Base-by-base conservation (phyloP, 805 yeast species). In the Pichia rugopelliculosa region DNA sequence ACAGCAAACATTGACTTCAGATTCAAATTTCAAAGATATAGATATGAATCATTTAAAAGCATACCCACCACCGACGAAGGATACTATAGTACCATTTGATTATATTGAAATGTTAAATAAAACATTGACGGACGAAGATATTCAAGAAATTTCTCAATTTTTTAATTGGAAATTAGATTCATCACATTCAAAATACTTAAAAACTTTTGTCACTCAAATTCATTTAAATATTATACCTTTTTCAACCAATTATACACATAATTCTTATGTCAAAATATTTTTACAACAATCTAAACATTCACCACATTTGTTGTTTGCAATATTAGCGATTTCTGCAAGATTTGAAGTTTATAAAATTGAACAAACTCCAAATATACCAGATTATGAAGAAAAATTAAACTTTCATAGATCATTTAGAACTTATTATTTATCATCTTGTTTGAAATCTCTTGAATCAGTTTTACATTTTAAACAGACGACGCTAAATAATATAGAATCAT, bases 301-400 rank as follows among this genome's bases (percentile, higher is more conserved):
- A 47, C 73, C 85, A 0, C 84, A 80, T 58, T 58, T 85, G 12
- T 64, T 85, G 37, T 84, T 85, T 45, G 88, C 90, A 0, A 72
- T 84, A 4, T 59, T 85, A 40, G 87, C 91, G 0, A 82, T 80
- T 39, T 86, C 91, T 3, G 90, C 91, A 0, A 71, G 80, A 37
- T 72, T 76, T 18, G 69, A 66, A 51, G 57, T 60, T 36, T 63
- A 62, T 44, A 66, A 65, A 47, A 54, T 61, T 21, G 53, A 53
- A 37, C 59, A 58, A 39, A 45, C 42, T 25, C 36, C 45, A 13
- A 12, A 36, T 34, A 48, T 51, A 18, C 38, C 49, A 7, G 52
- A 52, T 15, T 44, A 49, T 34, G 54, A 56, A n/a, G 54, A 56
- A 45, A 58, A 56, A 39, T 41, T 62, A 17, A 55, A 50, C 17